Evolutionary conservation across 345 rosid species (phyloP), one percentile per base, ranked within the genome.

Genomic region (Acer campestre): DNA sequence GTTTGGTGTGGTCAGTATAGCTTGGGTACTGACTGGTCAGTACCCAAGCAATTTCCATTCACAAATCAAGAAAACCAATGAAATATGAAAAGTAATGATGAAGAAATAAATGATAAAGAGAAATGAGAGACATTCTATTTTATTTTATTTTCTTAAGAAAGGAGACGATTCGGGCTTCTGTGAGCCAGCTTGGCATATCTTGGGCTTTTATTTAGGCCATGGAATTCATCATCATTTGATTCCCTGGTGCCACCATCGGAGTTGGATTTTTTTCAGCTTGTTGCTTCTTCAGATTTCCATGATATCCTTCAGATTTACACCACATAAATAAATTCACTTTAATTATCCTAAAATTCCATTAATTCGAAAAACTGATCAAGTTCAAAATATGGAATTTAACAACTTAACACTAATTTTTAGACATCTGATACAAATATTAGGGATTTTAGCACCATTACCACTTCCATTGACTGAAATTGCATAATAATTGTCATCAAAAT

Each of bases 301-400:
- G 81, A 71, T 80, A 71, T 23, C 86, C 83, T 83, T 74, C 51
- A 35, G 6, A 35, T 35, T 35, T 35, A 35, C 38, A 35, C 38
- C 38, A 35, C 18, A 31, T 17, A 46, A 51, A 6, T 22, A 7
- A n/a, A n/a, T 17, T 44, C 42, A 13, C 10, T 29, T 67, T 35
- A 35, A 35, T 35, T 35, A 35, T 35, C 3, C 38, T 35, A 35
- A 35, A 35, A 35, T 35, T 4, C 38, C 38, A 4, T 35, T 35
- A 35, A 35, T 35, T 35, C 38, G 38, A 35, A 35, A 35, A 35
- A 20, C 61, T 56, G 9, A 17, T 18, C 61, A 56, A 56, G 20
- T n/a, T 20, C 0, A 0, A 56, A 56, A 56, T 56, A 11, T 49
- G 6, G 16, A 49, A 13, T 49, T 49, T 13, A 49, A 49, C 16